A percentile compares a stretch with the other conserved stretches of the same genome.
These are phyloP conservation scores for Pulveroboletus ravenelii DNA, from an alignment of 768 basidiomycete species.

Conservation along the genomic window DNA sequence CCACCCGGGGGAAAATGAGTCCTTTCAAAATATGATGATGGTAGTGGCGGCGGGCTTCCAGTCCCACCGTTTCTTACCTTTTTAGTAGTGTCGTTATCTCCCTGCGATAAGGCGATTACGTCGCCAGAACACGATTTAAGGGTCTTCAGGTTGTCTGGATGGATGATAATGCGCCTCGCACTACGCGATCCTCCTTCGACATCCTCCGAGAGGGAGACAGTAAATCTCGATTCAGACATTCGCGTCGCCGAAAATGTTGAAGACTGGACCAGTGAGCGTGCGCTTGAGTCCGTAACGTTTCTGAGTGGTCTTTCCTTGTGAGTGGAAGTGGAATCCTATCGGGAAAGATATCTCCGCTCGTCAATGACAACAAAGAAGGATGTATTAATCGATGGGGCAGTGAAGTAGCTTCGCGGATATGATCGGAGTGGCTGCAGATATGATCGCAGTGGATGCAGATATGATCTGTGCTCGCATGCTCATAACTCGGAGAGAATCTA, in stretches of 20 bases:
- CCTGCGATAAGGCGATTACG: conserved; percentile 50
- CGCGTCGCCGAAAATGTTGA: not conserved
- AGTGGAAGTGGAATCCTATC: conserved; percentile 4
- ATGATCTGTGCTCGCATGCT: conserved; percentile 5
- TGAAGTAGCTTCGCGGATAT: not conserved
- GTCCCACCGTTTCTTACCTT: conserved; percentile 31
- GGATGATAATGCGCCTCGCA: conserved; percentile 58
- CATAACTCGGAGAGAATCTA: not conserved
- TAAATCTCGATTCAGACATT: conserved; percentile 31
- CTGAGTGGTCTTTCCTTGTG: not conserved
- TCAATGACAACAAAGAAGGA: not conserved
- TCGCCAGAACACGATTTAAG: conserved; percentile 67
- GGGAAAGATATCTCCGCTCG: conserved; percentile 1
- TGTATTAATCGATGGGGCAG: not conserved
- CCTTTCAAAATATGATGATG: conserved; percentile 7
- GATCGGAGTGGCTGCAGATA: too few relatives aligned
- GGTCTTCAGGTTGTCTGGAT: conserved; percentile 56
- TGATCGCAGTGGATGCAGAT: not conserved
- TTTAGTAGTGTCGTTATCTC: conserved; percentile 29
- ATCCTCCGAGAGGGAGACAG: conserved; percentile 33
- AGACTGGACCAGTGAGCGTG: not conserved
- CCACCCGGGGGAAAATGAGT: conserved; percentile 15
- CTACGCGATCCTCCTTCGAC: conserved; percentile 44
- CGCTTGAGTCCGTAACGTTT: not conserved
- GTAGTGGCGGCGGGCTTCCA: conserved; percentile 4